Percentiles rank a stretch among this genome's conserved stretches.
phyloP scores from a whole-genome alignment of 2,329 filamentous ascomycete species.

The Capronia americana region DNA sequence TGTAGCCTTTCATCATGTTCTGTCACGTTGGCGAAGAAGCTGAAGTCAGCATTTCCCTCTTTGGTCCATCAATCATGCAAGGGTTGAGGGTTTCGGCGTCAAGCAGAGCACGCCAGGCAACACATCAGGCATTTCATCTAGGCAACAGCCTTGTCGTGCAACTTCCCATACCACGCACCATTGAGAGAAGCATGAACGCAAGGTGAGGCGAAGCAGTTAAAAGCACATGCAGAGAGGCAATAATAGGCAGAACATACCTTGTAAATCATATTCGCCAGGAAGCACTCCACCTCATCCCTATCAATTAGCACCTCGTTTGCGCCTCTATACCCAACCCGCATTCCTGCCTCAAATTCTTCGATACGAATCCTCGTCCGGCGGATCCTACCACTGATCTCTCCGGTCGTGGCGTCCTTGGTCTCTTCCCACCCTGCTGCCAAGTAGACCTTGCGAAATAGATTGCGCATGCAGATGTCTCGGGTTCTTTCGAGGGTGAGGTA shows the following conservation, averaged over 20 bases:
- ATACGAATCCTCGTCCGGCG: slow-evolving; percentile 78
- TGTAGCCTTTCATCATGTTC: slow-evolving; percentile 98
- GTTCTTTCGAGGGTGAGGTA: slow-evolving; percentile 93
- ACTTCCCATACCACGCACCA: background rate
- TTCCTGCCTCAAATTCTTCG: slow-evolving; percentile 81
- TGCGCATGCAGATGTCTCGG: slow-evolving; percentile 88
- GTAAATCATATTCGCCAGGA: slow-evolving; percentile 96
- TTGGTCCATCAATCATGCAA: background rate
- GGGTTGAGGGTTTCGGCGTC: background rate
- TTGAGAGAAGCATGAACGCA: background rate
- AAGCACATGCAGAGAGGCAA: slow-evolving; percentile 5
- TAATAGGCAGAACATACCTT: slow-evolving; percentile 68
- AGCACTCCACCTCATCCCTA: slow-evolving; percentile 91
- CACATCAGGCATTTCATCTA: slow-evolving; percentile 22
- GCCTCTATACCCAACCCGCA: slow-evolving; percentile 71
- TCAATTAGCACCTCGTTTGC: slow-evolving; percentile 68
- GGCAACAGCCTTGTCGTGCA: slow-evolving; percentile 22
- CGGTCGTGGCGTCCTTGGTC: slow-evolving; percentile 68
- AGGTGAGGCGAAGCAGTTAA: background rate
- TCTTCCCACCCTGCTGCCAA: slow-evolving; percentile 82
- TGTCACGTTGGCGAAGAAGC: slow-evolving; percentile 47
- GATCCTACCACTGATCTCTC: slow-evolving; percentile 49
- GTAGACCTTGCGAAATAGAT: slow-evolving; percentile 90
- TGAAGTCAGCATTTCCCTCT: slow-evolving; percentile 22
- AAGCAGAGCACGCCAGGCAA: slow-evolving; percentile 8